phyloP scores from a whole-genome alignment of 345 rosid genomes.

The Sisymbrium altissimum region DNA sequence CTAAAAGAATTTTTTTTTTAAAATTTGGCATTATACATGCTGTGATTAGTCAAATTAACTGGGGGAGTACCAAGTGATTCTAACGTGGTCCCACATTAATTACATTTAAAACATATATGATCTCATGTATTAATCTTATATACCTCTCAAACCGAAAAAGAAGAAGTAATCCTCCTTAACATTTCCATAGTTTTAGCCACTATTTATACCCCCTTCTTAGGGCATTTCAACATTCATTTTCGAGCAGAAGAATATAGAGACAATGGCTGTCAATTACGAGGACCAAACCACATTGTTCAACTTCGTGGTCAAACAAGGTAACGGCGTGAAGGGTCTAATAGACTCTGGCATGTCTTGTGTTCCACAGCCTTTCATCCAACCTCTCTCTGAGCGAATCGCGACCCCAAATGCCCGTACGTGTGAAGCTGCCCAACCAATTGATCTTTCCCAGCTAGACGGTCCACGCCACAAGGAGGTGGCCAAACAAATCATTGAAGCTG shows the following conservation, averaged over 20 bases:
- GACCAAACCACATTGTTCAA: constrained; percentile 41
- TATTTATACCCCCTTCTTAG: constrained; percentile 8
- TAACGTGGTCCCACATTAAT: background rate
- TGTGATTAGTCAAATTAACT: background rate
- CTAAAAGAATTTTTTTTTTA: background rate
- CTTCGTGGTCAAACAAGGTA: constrained; percentile 49
- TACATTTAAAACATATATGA: background rate
- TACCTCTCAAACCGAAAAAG: background rate
- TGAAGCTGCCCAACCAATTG: constrained; percentile 37
- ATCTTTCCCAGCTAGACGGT: constrained; percentile 42
- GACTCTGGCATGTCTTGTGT: constrained; percentile 45
- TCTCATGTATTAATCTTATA: background rate
- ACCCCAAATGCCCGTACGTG: constrained; percentile 11
- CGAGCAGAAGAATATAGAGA: background rate
- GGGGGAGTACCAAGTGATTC: background rate
- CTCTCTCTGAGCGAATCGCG: constrained; percentile 44
- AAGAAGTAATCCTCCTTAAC: background rate
- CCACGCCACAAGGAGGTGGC: constrained; percentile 38
- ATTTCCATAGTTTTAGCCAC: background rate
- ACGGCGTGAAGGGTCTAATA: constrained; percentile 57
- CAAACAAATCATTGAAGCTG: constrained; percentile 41
- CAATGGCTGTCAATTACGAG: constrained; percentile 25
- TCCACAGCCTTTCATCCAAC: constrained; percentile 40
- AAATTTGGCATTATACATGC: constrained; percentile 23
- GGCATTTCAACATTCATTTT: background rate